Percentiles rank a stretch among this genome's conserved stretches.
Conservation (phyloP, 257 asterid genomes). For the Capsicum chinense region DNA sequence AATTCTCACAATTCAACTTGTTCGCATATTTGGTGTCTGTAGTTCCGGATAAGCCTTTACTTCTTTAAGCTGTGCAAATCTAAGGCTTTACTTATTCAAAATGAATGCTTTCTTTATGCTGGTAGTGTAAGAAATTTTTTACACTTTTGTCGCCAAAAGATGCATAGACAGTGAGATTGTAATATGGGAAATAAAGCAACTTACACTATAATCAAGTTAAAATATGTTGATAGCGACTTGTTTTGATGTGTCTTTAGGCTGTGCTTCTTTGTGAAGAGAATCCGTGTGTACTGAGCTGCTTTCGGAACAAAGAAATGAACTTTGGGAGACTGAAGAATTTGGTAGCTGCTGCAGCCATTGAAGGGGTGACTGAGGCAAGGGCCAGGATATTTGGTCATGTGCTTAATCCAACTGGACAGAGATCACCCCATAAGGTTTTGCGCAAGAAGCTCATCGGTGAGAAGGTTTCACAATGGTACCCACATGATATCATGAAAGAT, state of each 20-base stretch:
- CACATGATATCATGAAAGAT: conserved; percentile 68
- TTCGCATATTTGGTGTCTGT: neutral
- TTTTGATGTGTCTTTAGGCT: neutral
- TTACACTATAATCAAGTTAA: neutral
- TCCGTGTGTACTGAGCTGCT: neutral
- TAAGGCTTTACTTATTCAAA: neutral
- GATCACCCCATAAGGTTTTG: conserved; percentile 80
- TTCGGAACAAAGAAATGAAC: conserved; percentile 50
- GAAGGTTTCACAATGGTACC: conserved; percentile 83
- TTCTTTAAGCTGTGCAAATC: neutral
- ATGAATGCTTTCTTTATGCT: neutral
- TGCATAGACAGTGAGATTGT: neutral
- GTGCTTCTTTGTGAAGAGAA: neutral
- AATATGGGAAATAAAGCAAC: neutral
- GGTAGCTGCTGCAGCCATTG: conserved; percentile 69
- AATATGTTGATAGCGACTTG: neutral
- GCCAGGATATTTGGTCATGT: conserved; percentile 89
- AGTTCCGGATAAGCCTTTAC: neutral
- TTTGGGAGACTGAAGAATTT: conserved; percentile 69
- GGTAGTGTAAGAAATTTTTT: neutral
- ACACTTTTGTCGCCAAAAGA: neutral
- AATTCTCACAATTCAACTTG: neutral
- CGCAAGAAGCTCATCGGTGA: conserved; percentile 95
- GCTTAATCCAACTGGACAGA: conserved; percentile 75
- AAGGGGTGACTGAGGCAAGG: conserved; percentile 81